Percentiles rank a stretch among this genome's conserved stretches.
Evolutionary conservation across 2,329 filamentous ascomycete species (phyloP).

Genomic region (Penicillium frequentans): DNA sequence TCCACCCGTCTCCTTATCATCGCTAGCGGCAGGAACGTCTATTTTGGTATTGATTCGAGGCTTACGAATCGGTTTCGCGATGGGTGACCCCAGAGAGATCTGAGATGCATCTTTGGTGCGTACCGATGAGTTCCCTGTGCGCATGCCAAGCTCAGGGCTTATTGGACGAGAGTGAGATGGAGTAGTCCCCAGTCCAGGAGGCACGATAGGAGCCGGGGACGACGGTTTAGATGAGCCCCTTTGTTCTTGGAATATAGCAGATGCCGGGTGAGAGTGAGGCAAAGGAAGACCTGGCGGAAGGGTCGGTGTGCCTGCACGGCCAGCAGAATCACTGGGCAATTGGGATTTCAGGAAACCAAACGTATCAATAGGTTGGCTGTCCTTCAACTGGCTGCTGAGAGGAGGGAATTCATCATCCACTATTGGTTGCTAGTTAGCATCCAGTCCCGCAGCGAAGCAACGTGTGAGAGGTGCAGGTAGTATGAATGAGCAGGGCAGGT

Average conservation of each 20-base stretch:
- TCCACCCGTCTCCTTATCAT: constrained; percentile 20
- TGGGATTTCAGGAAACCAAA: constrained; percentile 40
- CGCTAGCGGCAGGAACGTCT: constrained; percentile 8
- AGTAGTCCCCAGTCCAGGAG: constrained; percentile 31
- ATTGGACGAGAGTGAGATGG: constrained; percentile 30
- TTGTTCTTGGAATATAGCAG: constrained; percentile 34
- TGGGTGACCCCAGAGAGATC: constrained; percentile 40
- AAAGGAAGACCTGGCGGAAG: constrained; percentile 44
- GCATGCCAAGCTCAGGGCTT: constrained; percentile 28
- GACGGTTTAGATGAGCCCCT: constrained; percentile 31
- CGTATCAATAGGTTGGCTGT: constrained; percentile 34
- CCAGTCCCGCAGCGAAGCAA: constrained; percentile 9
- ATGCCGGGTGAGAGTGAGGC: constrained; percentile 40
- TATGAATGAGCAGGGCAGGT: neutral
- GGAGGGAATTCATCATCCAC: constrained; percentile 51
- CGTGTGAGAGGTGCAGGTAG: constrained; percentile 7
- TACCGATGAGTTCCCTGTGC: constrained; percentile 19
- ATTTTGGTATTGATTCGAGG: neutral
- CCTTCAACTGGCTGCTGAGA: constrained; percentile 40
- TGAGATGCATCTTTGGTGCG: constrained; percentile 35
- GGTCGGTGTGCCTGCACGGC: constrained; percentile 40
- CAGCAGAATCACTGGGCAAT: constrained; percentile 31
- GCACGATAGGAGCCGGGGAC: constrained; percentile 27
- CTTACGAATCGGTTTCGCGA: constrained; percentile 1
- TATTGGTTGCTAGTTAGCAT: constrained; percentile 33